Conservation (phyloP, 768 basidiomycete genomes). For the Boletus vermiculosoides region DNA sequence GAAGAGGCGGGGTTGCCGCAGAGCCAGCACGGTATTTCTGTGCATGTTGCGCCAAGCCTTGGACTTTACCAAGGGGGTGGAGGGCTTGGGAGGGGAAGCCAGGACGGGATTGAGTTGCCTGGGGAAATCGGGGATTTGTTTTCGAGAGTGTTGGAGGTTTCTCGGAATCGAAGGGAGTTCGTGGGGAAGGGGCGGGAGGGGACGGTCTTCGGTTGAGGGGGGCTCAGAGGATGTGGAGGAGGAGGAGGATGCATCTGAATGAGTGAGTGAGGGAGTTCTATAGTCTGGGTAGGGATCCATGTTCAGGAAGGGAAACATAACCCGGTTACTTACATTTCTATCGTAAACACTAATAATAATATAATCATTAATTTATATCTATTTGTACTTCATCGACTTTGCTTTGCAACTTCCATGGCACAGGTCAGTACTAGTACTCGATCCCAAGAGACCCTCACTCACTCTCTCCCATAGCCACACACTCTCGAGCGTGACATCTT, state of each 20-base stretch:
- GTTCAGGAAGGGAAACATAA: constrained; percentile 17
- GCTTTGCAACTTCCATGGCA: constrained; percentile 10
- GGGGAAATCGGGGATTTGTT: not conserved
- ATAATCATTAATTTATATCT: constrained; percentile 4
- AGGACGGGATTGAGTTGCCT: not conserved
- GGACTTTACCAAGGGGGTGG: constrained; percentile 10
- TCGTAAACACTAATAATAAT: too few relatives aligned
- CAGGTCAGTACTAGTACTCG: constrained; percentile 10
- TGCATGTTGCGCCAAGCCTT: constrained; percentile 32
- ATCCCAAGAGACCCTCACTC: not conserved
- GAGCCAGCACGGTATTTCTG: constrained; percentile 20
- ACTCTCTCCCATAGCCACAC: constrained; percentile 5
- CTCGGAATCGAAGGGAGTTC: not conserved
- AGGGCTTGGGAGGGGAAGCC: constrained; percentile 1
- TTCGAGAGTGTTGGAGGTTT: not conserved
- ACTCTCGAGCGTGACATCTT: constrained; percentile 72
- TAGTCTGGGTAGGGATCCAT: constrained; percentile 25
- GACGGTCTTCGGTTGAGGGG: constrained; percentile 16
- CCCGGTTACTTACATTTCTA: too few relatives aligned
- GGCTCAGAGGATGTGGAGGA: constrained; percentile 17
- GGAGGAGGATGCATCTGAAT: constrained; percentile 25
- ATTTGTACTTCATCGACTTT: constrained; percentile 12
- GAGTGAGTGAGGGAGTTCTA: constrained; percentile 29
- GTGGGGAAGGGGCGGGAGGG: constrained; percentile 21
- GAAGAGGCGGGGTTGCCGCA: constrained; percentile 38